phyloP scores from a whole-genome alignment of 176 grass and related monocot genomes.

The Eragrostis nindensis region DNA sequence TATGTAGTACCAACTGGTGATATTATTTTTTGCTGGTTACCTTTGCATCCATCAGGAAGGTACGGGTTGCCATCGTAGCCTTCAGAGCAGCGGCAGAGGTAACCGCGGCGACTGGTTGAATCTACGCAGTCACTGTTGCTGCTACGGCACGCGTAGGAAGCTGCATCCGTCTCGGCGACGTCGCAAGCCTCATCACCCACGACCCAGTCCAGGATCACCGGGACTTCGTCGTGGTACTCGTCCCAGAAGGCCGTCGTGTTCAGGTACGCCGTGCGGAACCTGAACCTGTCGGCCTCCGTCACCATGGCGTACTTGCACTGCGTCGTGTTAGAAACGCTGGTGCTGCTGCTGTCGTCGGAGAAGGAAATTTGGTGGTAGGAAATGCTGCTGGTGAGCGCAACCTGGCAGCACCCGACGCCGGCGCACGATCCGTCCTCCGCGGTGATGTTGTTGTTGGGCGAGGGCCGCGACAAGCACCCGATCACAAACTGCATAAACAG shows the following conservation, averaged over 20 bases:
- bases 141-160: constrained; percentile 32
- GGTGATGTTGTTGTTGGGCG: neutral
- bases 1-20: too few species aligned
- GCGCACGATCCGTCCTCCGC: constrained; percentile 16
- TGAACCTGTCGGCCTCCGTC: neutral
- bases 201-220: constrained; percentile 38
- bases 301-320: neutral
- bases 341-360: neutral
- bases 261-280: neutral
- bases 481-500: constrained; percentile 12
- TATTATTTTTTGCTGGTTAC: neutral
- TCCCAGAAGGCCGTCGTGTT: constrained; percentile 17
- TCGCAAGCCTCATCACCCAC: constrained; percentile 33
- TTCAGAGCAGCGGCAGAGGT: constrained; percentile 39
- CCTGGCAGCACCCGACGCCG: constrained; percentile 26
- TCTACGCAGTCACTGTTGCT: constrained; percentile 22
- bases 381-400: neutral
- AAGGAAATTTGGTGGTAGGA: neutral
- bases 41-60: constrained; percentile 36
- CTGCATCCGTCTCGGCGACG: neutral
- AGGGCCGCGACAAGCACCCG: neutral
- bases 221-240: neutral
- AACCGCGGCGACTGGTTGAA: constrained; percentile 9
- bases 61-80: constrained; percentile 45
- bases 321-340: too few species aligned